A percentile compares a stretch with the other conserved stretches of the same genome.
Conservation (phyloP, 2,329 filamentous ascomycete genomes). For the Sporothrix humicola region DNA sequence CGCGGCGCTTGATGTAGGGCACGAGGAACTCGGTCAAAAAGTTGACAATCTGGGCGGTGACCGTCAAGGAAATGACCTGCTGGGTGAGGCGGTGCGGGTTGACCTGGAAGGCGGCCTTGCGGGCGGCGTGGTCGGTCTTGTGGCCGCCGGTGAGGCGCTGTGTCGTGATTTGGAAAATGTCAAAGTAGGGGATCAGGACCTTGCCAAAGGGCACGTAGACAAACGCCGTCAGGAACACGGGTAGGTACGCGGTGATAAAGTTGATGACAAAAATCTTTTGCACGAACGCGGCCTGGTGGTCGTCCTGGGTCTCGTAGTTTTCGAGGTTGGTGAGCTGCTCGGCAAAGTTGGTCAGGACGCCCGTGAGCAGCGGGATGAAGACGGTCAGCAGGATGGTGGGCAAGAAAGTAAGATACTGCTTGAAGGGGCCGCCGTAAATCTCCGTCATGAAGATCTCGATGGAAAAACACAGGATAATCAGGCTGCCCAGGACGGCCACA, state of each 20-base stretch:
- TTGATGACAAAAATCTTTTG: slow-evolving; percentile 91
- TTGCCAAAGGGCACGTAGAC: slow-evolving; percentile 85
- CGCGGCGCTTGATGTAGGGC: slow-evolving; percentile 80
- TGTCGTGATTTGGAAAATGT: slow-evolving; percentile 77
- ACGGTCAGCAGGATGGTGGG: slow-evolving; percentile 87
- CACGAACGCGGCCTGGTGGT: slow-evolving; percentile 81
- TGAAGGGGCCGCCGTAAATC: slow-evolving; percentile 87
- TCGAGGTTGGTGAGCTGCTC: slow-evolving; percentile 79
- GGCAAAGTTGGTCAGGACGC: slow-evolving; percentile 76
- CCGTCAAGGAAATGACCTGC: slow-evolving; percentile 94
- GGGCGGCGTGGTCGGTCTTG: slow-evolving; percentile 49
- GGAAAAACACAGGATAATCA: slow-evolving; percentile 86
- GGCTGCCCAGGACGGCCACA: slow-evolving; percentile 71
- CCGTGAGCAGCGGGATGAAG: slow-evolving; percentile 77
- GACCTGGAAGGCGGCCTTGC: slow-evolving; percentile 69
- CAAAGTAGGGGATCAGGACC: slow-evolving; percentile 81
- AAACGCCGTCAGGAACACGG: slow-evolving; percentile 77
- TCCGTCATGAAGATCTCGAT: slow-evolving; percentile 97
- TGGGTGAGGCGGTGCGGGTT: slow-evolving; percentile 82
- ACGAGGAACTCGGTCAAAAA: slow-evolving; percentile 84
- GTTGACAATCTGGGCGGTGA: slow-evolving; percentile 90
- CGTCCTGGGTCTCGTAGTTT: slow-evolving; percentile 89
- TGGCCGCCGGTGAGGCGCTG: slow-evolving; percentile 77
- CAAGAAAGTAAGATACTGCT: slow-evolving; percentile 83
- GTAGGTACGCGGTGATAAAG: slow-evolving; percentile 80